phyloP scores from a whole-genome alignment of 352 stramenopile species.

The Globisporangium nodosum region DNA sequence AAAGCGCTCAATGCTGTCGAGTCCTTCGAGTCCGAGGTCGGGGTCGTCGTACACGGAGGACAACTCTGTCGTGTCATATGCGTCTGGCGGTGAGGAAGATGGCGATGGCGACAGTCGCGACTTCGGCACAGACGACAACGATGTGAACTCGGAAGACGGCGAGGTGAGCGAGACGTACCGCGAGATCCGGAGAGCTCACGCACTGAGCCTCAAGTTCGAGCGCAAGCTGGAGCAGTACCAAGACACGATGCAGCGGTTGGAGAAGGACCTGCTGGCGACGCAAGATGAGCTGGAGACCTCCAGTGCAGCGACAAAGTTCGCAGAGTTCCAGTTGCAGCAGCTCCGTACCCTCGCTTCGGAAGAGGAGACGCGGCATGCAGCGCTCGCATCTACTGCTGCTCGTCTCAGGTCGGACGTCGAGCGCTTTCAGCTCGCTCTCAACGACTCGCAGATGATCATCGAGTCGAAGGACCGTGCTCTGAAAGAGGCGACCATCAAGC shows the following conservation, averaged over 20 bases:
- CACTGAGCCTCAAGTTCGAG: constrained; percentile 52
- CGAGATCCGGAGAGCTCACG: constrained; percentile 60
- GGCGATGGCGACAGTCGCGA: constrained; percentile 24
- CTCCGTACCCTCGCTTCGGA: constrained; percentile 47
- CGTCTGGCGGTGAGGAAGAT: constrained; percentile 28
- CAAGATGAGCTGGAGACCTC: constrained; percentile 81
- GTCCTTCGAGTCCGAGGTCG: constrained; percentile 42
- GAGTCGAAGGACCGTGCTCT: constrained; percentile 7
- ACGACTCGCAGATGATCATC: constrained; percentile 3
- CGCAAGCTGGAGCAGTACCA: constrained; percentile 68
- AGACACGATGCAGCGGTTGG: constrained; percentile 60
- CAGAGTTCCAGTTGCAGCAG: constrained; percentile 75
- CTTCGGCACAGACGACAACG: constrained; percentile 34
- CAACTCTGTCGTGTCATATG: constrained; percentile 47
- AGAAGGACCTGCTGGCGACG: constrained; percentile 50
- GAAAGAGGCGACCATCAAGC: constrained; percentile 5
- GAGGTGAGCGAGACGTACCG: constrained; percentile 30
- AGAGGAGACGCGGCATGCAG: constrained; percentile 36
- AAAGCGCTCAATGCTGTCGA: constrained; percentile 41
- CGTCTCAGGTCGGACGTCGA: constrained; percentile 16
- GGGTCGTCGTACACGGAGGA: constrained; percentile 65
- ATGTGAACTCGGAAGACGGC: constrained; percentile 29
- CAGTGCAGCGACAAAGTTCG: constrained; percentile 70
- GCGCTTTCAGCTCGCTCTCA: constrained; percentile 5
- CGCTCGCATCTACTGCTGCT: constrained; percentile 18